Evolutionary conservation across 768 basidiomycete genomes (phyloP).

Genomic region (Naganishia kalamii): DNA sequence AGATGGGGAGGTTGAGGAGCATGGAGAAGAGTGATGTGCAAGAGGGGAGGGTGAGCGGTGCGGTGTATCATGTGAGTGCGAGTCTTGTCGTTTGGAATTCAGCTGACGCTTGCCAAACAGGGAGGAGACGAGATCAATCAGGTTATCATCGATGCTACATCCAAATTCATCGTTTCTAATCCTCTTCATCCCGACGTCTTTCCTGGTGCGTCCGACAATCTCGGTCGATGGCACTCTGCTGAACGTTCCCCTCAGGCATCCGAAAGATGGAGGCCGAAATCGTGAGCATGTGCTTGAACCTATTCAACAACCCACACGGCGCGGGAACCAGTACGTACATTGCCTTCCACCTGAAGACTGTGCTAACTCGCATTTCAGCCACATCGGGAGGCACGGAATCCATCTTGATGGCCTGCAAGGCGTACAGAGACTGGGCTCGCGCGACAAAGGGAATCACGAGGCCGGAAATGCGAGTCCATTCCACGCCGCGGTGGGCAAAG

Average conservation of each 20-base stretch:
- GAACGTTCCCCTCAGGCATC: slow-evolving; percentile 52
- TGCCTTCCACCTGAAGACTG: not conserved
- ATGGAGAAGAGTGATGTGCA: slow-evolving; percentile 40
- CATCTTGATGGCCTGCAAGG: slow-evolving; percentile 91
- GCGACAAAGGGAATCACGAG: slow-evolving; percentile 76
- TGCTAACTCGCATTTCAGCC: slow-evolving; percentile 44
- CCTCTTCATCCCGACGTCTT: slow-evolving; percentile 91
- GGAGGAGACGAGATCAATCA: slow-evolving; percentile 74
- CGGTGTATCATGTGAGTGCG: slow-evolving; percentile 44
- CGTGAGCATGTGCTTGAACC: slow-evolving; percentile 73
- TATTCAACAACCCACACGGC: slow-evolving; percentile 78
- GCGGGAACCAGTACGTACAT: slow-evolving; percentile 62
- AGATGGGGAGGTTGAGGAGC: slow-evolving; percentile 37
- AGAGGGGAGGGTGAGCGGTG: slow-evolving; percentile 40
- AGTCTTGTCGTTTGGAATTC: not conserved
- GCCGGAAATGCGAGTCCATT: slow-evolving; percentile 72
- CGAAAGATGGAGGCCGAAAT: slow-evolving; percentile 97
- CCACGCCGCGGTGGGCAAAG: not conserved
- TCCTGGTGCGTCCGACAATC: slow-evolving; percentile 50
- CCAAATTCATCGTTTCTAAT: slow-evolving; percentile 76
- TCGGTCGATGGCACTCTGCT: too few relatives aligned
- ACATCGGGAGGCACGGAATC: slow-evolving; percentile 95
- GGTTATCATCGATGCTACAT: slow-evolving; percentile 72
- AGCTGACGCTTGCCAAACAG: slow-evolving; percentile 19
- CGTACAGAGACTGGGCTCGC: slow-evolving; percentile 85